Evolutionary conservation across 2,329 filamentous ascomycete genomes (phyloP), one percentile per base, ranked within the genome.

Genomic region (Aspergillaceae sp.): DNA sequence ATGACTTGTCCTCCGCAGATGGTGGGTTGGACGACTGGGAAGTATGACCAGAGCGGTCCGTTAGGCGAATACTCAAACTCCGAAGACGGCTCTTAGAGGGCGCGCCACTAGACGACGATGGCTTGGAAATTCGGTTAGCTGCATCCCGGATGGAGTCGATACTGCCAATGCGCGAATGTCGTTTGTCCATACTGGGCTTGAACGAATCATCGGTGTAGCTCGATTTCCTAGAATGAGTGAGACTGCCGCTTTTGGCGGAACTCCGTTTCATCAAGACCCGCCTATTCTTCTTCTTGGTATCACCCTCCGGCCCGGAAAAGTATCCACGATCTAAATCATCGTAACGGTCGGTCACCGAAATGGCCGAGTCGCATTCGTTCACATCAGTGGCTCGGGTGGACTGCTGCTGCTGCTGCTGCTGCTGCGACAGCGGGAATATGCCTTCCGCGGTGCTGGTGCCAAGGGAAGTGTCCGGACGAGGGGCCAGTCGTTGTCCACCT

Each of bases 251-350:
- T 26, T 19, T 26, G 4, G 52, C 67, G 51, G 67, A 68, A 37
- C 64, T 63, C 33, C 86, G 83, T 69, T 92, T 94, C 65, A 87
- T 87, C 53, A 96, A 72, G 41, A 92, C 74, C 61, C 88, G 94
- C 40, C 86, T 79, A 43, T 63, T 68, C 56, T 79, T 82, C 56
- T 79, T 82, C 48, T 84, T 80, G 38, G 79, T 79, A 52, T 96
- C 89, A 7, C 82, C 74, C 59, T 97, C 91, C 10, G 85, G 86
- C 3, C 90, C 88, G 5, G 91, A 96, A 61, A 96, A 95, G 65
- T 97, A 97, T 27, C 90, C 91, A 33, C 88, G 80, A 58, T 97
- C 92, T 10, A 87, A 66, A 50, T 94, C 86, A 46, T 69, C 66
- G 40, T 68, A 60, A 50, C 61, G 50, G 48, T 60, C 55, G 44